Conservation (phyloP, 2,329 filamentous ascomycete genomes). For the Paraphaeosphaeria minitans region DNA sequence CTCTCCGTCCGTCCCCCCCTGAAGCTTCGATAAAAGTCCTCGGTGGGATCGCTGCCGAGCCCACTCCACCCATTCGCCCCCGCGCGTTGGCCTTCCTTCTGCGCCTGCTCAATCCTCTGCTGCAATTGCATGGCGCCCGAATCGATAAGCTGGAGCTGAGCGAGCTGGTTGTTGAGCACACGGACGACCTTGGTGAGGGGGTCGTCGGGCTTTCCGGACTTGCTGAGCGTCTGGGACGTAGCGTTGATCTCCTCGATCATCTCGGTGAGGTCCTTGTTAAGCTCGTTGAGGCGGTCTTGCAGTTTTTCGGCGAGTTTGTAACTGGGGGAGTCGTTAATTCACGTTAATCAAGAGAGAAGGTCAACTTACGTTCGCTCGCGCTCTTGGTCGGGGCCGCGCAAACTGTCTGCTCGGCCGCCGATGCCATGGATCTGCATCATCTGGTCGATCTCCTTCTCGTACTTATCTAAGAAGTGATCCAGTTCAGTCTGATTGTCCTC, state of each 20-base stretch:
- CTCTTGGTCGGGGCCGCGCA: conserved; percentile 91
- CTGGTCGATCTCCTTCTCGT: conserved; percentile 88
- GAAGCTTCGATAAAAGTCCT: conserved; percentile 91
- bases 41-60: conserved; percentile 72
- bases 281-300: conserved; percentile 86
- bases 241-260: conserved; percentile 99
- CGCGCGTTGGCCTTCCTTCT: conserved; percentile 72
- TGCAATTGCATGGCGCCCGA: conserved; percentile 80
- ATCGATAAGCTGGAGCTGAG: conserved; percentile 92
- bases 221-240: conserved; percentile 86
- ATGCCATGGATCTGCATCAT: conserved; percentile 88
- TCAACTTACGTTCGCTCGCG: conserved; percentile 79
- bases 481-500: conserved; percentile 94
- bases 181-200: conserved; percentile 90
- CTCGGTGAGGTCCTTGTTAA: conserved; percentile 87
- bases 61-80: conserved; percentile 56
- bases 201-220: conserved; percentile 74
- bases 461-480: conserved; percentile 83
- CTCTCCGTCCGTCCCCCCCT: conserved; percentile 60
- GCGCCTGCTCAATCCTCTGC: conserved; percentile 79
- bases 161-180: conserved; percentile 90
- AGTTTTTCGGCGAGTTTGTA: conserved; percentile 94
- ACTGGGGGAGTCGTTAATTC: conserved; percentile 47
- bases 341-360: not conserved
- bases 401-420: conserved; percentile 63